A percentile compares a stretch with the other conserved stretches of the same genome.
Evolutionary conservation across 1,284 basidiomycete species (phyloP).

Genomic region (Tremellales sp.): DNA sequence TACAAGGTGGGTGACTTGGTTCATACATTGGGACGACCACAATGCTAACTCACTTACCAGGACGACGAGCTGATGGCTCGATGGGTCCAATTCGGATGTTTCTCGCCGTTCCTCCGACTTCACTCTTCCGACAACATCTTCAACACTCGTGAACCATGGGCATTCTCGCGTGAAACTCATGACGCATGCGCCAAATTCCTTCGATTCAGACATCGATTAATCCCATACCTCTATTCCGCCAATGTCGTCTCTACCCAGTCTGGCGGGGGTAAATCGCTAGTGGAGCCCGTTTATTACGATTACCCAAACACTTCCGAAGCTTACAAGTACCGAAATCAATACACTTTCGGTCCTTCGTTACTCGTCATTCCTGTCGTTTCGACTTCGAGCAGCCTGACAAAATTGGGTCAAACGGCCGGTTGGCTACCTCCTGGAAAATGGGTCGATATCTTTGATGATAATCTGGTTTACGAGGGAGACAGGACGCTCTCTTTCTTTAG

Average conservation of each 20-base stretch:
- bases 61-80: constrained; percentile 22
- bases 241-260: constrained; percentile 5
- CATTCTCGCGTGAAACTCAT: constrained; percentile 8
- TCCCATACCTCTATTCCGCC: constrained; percentile 23
- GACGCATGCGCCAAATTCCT: constrained; percentile 10
- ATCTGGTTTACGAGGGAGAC: constrained; percentile 20
- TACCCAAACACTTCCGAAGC: constrained; percentile 9
- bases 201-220: constrained; percentile 17
- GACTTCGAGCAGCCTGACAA: constrained; percentile 10
- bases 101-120: constrained; percentile 24
- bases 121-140: constrained; percentile 24
- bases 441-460: constrained; percentile 18
- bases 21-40: not conserved
- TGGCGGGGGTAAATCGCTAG: constrained; percentile 8
- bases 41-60: not conserved
- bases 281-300: constrained; percentile 24
- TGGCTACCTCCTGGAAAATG: constrained; percentile 19
- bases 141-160: constrained; percentile 26
- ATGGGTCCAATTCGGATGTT: constrained; percentile 26
- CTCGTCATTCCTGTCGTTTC: constrained; percentile 19
- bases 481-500: constrained; percentile 12
- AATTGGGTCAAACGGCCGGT: constrained; percentile 7
- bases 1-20: constrained; percentile 12
- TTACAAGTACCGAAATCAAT: constrained; percentile 18
- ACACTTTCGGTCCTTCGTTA: constrained; percentile 19